Evolutionary conservation across 768 basidiomycete genomes (phyloP), one percentile per base, ranked within the genome.

Genomic region (Naganishia kalamii): DNA sequence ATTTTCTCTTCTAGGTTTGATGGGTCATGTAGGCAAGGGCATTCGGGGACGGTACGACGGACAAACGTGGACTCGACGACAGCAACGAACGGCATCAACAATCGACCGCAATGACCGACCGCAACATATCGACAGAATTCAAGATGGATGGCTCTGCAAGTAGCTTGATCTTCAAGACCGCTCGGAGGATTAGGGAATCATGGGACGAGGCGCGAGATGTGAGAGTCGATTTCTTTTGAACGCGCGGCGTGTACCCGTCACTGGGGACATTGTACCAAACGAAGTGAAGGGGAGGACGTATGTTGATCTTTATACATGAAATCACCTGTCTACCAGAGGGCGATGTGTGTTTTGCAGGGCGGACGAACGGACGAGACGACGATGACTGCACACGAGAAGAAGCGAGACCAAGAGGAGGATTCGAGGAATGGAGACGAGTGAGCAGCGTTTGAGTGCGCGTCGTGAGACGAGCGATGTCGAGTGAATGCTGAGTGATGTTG

Each of bases 151-250:
- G 10, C 7, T 23, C 7, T 23, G 54, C 54, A 21, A 57, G 37
- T 52, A 32, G 21, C 1, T 30, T n/a, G 40, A 44, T n/a, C 19
- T 15, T n/a, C 43, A 13, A 49, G 25, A 35, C 54, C 33, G 54
- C n/a, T 23, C 17, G 21, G 54, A 32, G 54, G 54, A 41, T 33
- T 37, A 57, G 54, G 54, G 54, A 23, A 40, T n/a, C 15, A 57
- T 41, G 54, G 54, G 54, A 4, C 4, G 54, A n/a, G n/a, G n/a
- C n/a, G 32, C 54, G 54, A 57, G 63, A 57, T 54, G 63, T 64
- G 63, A 64, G 63, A 64, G 63, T 64, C 62, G 63, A 64, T 33
- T 63, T 37, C 32, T 49, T 35, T 48, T 35, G 37, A 11, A 3
- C 29, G 62, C 37, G 46, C 51, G 47, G 30, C 32, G 27, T 25